Evolutionary conservation across 805 yeast genomes (phyloP), one percentile per base, ranked within the genome.

Genomic region (Pichia kluyveri): DNA sequence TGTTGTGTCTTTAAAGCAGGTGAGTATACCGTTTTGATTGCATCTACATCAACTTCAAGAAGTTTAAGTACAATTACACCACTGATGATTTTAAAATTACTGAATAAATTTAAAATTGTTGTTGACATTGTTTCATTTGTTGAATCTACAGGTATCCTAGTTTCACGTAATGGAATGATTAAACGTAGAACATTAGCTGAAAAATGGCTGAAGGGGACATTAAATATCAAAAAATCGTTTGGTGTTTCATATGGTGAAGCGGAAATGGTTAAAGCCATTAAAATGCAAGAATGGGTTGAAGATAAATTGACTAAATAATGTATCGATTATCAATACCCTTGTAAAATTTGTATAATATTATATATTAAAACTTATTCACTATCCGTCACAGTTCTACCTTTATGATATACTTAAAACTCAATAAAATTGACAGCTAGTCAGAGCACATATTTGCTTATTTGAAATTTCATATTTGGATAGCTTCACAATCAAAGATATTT

Each of bases 121-220:
- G 69, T 89, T 19, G 97, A 95, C 62, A 76, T 91, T 40, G 84
- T 93, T 37, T 83, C 88, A 0, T 93, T 91, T 66, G 78, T 86
- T 41, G 77, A 76, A 44, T 71, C 71, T 42, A 82, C 79, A 5
- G 74, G 73, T 14, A 77, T 82, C 55, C 90, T 89, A 3, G 68
- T 77, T 43, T 84, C 93, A 28, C 66, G 95, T 54, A 63, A 89
- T 51, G 88, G 83, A 2, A 79, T 82, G 39, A 82, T 82, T 53
- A 96, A 88, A 66, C 71, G 98, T 47, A 82, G 83, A 2, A 72
- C 77, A 45, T 75, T 87, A 19, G 70, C 90, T 52, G 63, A 69
- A 38, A 60, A 63, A 27, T 85, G 86, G 80, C 66, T 81, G 32
- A 65, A 68, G 27, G 74, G 77, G 40, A 69, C 68, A 45, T 58